Base-by-base conservation (phyloP, 441 rosid species). In the Populus hybrid region DNA sequence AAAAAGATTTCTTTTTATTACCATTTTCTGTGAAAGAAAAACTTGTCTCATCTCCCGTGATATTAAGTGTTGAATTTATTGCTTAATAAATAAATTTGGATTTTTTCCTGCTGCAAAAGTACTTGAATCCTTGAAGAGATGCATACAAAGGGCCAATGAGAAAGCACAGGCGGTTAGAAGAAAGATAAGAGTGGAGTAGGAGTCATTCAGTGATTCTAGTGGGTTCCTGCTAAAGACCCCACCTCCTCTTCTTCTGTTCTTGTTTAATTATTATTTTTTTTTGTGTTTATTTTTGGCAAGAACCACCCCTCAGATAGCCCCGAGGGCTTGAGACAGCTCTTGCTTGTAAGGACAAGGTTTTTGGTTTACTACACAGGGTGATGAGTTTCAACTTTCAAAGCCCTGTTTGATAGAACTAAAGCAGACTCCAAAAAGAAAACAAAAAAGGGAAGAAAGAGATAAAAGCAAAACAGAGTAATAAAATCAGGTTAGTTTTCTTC, bases 91-190 rank as follows among this genome's bases (percentile, higher is more conserved):
- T 71, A 75, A 21, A 67, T 24, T 70, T 85, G 72, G 81, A 74
- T 83, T 70, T 75, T 64, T 64, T 46, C 46, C 59, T 77, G 77
- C 67, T 69, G 80, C 75, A 28, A 66, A 67, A 85, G 87, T 80
- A 83, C 85, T 83, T 82, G 77, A 80, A 78, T 68, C 67, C 78
- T 38, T 73, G 84, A 85, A 74, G 83, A 84, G 82, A 67, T 80
- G 83, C 83, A 84, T 79, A 69, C 77, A 84, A 87, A 81, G 90
- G 75, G 30, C 95, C 97, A 95, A 92, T 93, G 46, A 83, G 74
- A 85, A 89, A 74, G 81, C 88, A 84, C 91, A 93, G 93, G 93
- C 97, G 93, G 97, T 95, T 92, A 90, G 84, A 82, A 74, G 87
- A 88, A 88, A 88, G 83, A 84, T 86, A 84, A 87, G 89, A 83